phyloP scores from a whole-genome alignment of 441 rosid species.

The Capsella rubella region DNA sequence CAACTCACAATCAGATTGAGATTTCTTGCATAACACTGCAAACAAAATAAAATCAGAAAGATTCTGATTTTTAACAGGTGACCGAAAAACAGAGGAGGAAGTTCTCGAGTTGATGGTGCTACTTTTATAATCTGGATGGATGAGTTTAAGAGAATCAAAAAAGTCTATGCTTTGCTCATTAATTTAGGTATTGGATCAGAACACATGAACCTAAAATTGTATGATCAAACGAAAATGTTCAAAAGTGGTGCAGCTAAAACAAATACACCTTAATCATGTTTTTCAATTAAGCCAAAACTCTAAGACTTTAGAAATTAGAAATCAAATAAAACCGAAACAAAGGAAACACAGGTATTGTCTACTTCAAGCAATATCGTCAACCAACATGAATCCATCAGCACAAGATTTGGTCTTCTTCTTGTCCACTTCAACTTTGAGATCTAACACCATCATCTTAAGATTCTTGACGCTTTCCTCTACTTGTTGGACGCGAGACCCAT shows the following conservation, averaged over 20 bases:
- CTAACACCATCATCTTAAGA: background rate
- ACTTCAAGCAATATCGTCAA: background rate
- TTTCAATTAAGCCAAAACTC: no score
- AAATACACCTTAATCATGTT: no score
- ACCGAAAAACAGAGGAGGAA: background rate
- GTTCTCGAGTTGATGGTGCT: background rate
- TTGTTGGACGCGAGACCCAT: background rate
- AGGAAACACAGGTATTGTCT: background rate
- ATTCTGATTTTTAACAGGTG: background rate
- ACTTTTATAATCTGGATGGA: background rate
- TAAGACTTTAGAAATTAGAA: no score
- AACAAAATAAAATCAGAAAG: no score
- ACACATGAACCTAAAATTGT: background rate
- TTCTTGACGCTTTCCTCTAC: background rate
- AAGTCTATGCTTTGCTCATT: background rate
- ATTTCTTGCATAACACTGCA: no score
- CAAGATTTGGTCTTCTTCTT: slow-evolving; percentile 13
- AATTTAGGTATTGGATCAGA: background rate
- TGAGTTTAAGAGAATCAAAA: no score
- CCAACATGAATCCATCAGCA: slow-evolving; percentile 3
- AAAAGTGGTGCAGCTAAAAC: background rate
- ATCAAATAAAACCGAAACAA: background rate
- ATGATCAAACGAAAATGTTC: background rate
- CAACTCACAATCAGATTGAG: no score
- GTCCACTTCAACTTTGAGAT: slow-evolving; percentile 13